Conservation (phyloP, 306 rosid species). For the Quercus mongolica region DNA sequence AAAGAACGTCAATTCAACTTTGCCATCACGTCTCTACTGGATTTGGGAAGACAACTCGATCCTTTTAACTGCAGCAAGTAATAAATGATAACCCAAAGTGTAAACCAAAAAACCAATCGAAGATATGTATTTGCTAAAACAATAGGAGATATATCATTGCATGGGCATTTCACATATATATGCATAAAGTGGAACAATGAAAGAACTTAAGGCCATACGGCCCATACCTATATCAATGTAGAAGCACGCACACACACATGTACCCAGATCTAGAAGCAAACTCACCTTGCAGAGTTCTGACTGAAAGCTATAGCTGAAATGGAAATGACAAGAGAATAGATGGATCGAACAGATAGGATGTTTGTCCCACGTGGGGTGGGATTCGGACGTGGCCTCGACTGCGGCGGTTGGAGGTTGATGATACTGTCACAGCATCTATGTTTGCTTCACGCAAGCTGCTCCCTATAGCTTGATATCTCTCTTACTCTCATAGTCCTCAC, state of each 20-base stretch:
- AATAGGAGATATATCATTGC: no score
- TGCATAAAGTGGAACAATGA: background rate
- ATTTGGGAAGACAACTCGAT: no score
- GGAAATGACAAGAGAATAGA: conserved; percentile 11
- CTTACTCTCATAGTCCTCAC: background rate
- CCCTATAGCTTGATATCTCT: conserved; percentile 3
- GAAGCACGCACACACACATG: no score
- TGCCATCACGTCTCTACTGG: no score
- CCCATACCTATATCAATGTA: background rate
- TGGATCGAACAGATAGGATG: conserved; percentile 28
- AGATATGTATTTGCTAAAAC: no score
- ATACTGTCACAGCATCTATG: conserved; percentile 41
- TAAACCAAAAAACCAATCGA: no score
- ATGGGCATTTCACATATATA: background rate
- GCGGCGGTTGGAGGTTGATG: conserved; percentile 53
- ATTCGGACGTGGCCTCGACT: conserved; percentile 43
- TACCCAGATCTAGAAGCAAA: background rate
- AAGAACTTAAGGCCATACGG: background rate
- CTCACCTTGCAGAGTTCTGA: background rate
- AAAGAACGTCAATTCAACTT: no score
- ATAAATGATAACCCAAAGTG: no score
- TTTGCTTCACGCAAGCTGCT: conserved; percentile 95
- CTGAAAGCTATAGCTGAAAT: background rate
- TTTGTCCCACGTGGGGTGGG: conserved; percentile 48
- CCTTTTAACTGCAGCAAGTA: no score